Base-by-base conservation (phyloP, 768 basidiomycete species). In the Saitozyma podzolica region DNA sequence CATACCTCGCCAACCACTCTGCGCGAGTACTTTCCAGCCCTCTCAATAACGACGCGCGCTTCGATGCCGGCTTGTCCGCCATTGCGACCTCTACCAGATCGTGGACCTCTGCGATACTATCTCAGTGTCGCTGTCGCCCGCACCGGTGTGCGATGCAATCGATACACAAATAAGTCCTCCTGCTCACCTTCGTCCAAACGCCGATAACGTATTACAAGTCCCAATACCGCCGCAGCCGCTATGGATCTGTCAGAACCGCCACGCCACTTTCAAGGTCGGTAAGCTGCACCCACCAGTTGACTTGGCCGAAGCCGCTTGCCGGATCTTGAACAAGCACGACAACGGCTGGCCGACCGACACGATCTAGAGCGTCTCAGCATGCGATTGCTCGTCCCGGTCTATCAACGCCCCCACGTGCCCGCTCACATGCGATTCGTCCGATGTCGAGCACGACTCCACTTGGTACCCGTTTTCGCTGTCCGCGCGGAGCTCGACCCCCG, bases 291-390 rank as follows among this genome's bases (percentile, higher is more conserved):
- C 40, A 52, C 54, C 9, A 50, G 48, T 90, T 79, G 0, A 86
- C 81, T 60, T 89, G 88, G 81, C 10, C 11, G 39, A 52, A 6
- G 74, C 81, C 52, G 57, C 16, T 73, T 78, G 88, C 56, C 87
- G 84, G n/a, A 93, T 82, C 52, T 86, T 86, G 79, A 94, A 96
- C 49, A 96, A 70, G 74, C 89, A 92, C 65, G 88, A 86, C 2
- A 87, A 87, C 0, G 91, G 85, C 75, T 87, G 88, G 1, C 82
- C 80, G 0, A 90, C 90, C 2, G 89, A 87, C 17, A 93, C 83
- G 5, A 86, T 88, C 93, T 95, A 57, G 88, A 87, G 54, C 84
- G 77, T 14, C 85, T 29, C 29, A 29, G 29, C 29, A 29, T 5
- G 29, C 29, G 5, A 29, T 29, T 29, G 29, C 29, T 29, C 29